Conservation (phyloP, 139 green algal genomes). For the Monoraphidium neglectum region DNA sequence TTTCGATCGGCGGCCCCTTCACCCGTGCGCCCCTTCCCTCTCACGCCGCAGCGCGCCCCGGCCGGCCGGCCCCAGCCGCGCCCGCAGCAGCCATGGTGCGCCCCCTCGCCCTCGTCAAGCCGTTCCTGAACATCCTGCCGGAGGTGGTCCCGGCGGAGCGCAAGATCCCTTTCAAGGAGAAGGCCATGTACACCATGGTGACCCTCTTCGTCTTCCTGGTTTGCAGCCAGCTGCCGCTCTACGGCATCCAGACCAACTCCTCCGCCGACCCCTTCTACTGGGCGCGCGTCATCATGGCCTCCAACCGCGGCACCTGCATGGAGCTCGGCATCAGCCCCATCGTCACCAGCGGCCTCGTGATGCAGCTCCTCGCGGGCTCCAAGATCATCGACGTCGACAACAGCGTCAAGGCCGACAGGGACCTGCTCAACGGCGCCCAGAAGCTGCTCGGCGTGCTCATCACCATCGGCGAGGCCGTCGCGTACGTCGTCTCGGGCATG, state of each 20-base stretch:
- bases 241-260: slow-evolving; percentile 92
- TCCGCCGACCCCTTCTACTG: slow-evolving; percentile 97
- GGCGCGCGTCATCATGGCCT: slow-evolving; percentile 98
- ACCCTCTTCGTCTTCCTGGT: slow-evolving; percentile 98
- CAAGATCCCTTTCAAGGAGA: slow-evolving; percentile 80
- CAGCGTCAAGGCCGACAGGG: slow-evolving; percentile 94
- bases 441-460: slow-evolving; percentile 99
- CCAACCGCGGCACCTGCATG: slow-evolving; percentile 96
- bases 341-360: slow-evolving; percentile 95
- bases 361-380: slow-evolving; percentile 96
- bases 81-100: slow-evolving; percentile 29
- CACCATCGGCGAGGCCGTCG: slow-evolving; percentile 98
- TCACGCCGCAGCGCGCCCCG: no score
- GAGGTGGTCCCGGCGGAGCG: slow-evolving; percentile 78
- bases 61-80: no score
- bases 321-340: slow-evolving; percentile 98
- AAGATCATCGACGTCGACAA: slow-evolving; percentile 99
- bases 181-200: slow-evolving; percentile 91
- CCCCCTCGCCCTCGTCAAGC: slow-evolving; percentile 82
- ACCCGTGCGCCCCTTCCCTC: no score
- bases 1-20: no score
- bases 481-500: slow-evolving; percentile 99
- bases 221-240: slow-evolving; percentile 97
- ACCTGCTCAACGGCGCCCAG: slow-evolving; percentile 94
- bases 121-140: slow-evolving; percentile 88